Evolutionary conservation across 805 yeast species (phyloP).

Genomic region (Monosporozyma solicola): DNA sequence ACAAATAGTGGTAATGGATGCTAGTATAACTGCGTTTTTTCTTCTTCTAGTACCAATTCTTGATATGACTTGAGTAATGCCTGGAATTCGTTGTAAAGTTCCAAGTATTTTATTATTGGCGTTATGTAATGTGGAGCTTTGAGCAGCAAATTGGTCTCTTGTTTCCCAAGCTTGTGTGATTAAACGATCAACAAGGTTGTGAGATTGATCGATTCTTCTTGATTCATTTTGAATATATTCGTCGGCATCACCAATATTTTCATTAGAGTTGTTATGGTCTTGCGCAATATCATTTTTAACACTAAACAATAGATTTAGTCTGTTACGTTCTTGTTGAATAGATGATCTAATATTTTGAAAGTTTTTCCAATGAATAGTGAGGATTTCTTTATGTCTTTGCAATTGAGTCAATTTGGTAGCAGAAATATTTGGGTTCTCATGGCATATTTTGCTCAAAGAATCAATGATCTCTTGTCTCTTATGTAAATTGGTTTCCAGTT

Average conservation of each 20-base stretch:
- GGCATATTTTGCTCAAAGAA: constrained; percentile 44
- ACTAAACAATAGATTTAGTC: constrained; percentile 61
- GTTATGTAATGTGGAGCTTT: constrained; percentile 51
- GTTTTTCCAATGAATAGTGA: constrained; percentile 60
- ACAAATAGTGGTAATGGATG: constrained; percentile 62
- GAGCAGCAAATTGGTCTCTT: constrained; percentile 72
- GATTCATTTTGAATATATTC: constrained; percentile 76
- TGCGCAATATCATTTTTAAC: constrained; percentile 75
- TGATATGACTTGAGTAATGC: constrained; percentile 62
- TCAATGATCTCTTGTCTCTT: constrained; percentile 47
- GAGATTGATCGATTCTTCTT: constrained; percentile 60
- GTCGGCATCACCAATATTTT: constrained; percentile 37
- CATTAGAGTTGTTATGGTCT: constrained; percentile 34
- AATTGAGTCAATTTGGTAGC: constrained; percentile 74
- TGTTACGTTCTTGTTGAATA: constrained; percentile 65
- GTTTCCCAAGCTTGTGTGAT: constrained; percentile 83
- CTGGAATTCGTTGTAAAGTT: constrained; percentile 67
- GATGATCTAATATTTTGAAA: constrained; percentile 49
- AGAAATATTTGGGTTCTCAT: constrained; percentile 48
- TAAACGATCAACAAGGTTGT: constrained; percentile 68
- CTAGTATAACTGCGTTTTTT: constrained; percentile 80
- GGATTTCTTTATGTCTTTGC: constrained; percentile 68
- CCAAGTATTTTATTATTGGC: constrained; percentile 57
- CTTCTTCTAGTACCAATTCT: constrained; percentile 83
- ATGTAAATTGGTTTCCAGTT: constrained; percentile 44